Evolutionary conservation across 1,139 yeast genomes (phyloP).

Genomic region (Candida sanyaensis): DNA sequence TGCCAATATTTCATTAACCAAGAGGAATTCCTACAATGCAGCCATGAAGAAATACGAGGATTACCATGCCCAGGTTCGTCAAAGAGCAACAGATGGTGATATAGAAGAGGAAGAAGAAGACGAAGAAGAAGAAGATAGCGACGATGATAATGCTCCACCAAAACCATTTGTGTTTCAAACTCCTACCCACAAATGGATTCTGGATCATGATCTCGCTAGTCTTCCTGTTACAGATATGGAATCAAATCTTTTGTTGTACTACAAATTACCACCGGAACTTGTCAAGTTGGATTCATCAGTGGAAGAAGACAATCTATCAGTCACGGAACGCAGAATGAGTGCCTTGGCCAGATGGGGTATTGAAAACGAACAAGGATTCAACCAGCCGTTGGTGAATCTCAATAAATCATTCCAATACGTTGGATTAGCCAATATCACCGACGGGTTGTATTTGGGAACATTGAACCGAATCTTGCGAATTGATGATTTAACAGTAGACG

Average conservation of each 20-base stretch:
- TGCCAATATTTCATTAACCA: constrained; percentile 55
- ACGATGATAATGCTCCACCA: constrained; percentile 22
- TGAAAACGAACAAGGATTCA: constrained; percentile 20
- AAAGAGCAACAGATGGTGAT: constrained; percentile 17
- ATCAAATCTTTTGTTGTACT: constrained; percentile 23
- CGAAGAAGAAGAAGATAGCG: constrained; percentile 28
- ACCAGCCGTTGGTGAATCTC: constrained; percentile 17
- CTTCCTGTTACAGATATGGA: constrained; percentile 20
- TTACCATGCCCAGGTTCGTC: constrained; percentile 18
- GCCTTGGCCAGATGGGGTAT: constrained; percentile 47
- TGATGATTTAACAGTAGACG: constrained; percentile 20
- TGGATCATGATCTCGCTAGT: constrained; percentile 19
- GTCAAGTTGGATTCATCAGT: constrained; percentile 25
- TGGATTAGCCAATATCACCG: constrained; percentile 65
- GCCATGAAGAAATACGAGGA: constrained; percentile 27
- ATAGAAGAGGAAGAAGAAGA: constrained; percentile 26
- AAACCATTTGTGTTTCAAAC: constrained; percentile 42
- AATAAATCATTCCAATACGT: constrained; percentile 46
- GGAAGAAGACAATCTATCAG: constrained; percentile 24
- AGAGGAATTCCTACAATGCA: constrained; percentile 28
- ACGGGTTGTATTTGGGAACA: constrained; percentile 56
- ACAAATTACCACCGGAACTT: constrained; percentile 45
- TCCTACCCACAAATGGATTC: constrained; percentile 35
- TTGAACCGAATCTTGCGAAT: constrained; percentile 32
- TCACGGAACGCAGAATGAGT: constrained; percentile 40